Percentiles rank a stretch among this genome's conserved stretches.
These are phyloP conservation scores for Gossypium laxum DNA, from an alignment of 441 rosid genomes.

Conservation along the genomic window DNA sequence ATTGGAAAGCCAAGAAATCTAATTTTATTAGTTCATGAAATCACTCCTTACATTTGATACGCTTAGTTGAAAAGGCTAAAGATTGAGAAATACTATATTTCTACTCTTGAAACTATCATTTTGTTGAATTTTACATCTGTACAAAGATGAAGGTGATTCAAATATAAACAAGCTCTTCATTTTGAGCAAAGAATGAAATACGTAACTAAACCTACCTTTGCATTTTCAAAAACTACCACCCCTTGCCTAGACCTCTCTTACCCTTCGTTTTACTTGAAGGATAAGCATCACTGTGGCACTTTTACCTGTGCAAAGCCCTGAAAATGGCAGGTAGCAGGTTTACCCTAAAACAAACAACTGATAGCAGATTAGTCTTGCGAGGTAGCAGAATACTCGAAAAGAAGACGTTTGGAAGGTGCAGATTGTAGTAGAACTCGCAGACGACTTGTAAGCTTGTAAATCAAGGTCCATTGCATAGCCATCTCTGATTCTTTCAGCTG, in stretches of 20 bases:
- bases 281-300: not conserved
- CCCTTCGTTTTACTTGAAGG: not conserved
- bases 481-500: constrained; percentile 95
- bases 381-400: constrained; percentile 84
- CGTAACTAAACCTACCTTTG: constrained; percentile 1
- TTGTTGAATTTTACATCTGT: constrained; percentile 5
- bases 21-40: not conserved
- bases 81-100: not conserved
- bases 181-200: constrained; percentile 32
- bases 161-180: constrained; percentile 23
- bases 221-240: constrained; percentile 2
- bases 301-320: constrained; percentile 14
- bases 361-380: constrained; percentile 52
- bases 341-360: constrained; percentile 6
- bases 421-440: constrained; percentile 79
- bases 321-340: not conserved
- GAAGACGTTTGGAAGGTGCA: constrained; percentile 78
- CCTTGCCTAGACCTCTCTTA: not conserved
- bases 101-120: not conserved
- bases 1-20: not conserved
- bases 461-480: constrained; percentile 93
- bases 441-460: constrained; percentile 83
- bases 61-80: not conserved
- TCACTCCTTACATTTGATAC: not conserved
- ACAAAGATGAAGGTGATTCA: constrained; percentile 4